Evolutionary conservation across 495 filamentous ascomycete genomes (phyloP), one percentile per base, ranked within the genome.

Genomic region (Xylaria castorea): DNA sequence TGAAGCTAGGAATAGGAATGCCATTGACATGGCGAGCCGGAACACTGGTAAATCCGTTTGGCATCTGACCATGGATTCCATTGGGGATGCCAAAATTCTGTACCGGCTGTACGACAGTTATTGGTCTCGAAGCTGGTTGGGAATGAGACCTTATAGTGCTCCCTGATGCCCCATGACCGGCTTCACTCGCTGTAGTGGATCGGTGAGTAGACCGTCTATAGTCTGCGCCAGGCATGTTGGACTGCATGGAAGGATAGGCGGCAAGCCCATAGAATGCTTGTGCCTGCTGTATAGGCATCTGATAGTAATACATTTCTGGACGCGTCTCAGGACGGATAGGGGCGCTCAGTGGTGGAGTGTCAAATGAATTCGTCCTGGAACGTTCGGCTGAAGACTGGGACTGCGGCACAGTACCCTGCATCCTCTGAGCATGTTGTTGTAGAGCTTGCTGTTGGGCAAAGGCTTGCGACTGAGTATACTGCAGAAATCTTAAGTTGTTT

Each of bases 131-230:
- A 7, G 87, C 87, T 67, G 87, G 87, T 74, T 88, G 87, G 38
- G 87, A 89, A 75, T 89, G 87, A 62, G 87, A 89, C 70, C 87
- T 83, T 71, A 88, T 77, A 30, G 84, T 74, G 68, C 85, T 85
- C 51, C 80, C 84, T 61, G 81, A 80, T 69, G 77, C 69, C 36
- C 76, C 74, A 67, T 78, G 66, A 20, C 78, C 81, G n/a, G 83
- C 71, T 22, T 87, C 85, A 44, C 75, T 80, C 14, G 79, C 75
- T 8, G 78, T 75, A 7, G 80, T 73, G 9, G 84, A 83, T 71
- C 87, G 80, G 63, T 88, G 87, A 27, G 86, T 81, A 73, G 82
- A 84, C 42, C 87, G 80, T 75, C 87, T 81, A 61, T 82, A 85
- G 55, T 89, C 87, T 16, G 81, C 72, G 20, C 75, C 75, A 9